A percentile compares a stretch with the other conserved stretches of the same genome.
Conservation (phyloP, 176 grass and related monocot genomes). For the Phyllostachys edulis region DNA sequence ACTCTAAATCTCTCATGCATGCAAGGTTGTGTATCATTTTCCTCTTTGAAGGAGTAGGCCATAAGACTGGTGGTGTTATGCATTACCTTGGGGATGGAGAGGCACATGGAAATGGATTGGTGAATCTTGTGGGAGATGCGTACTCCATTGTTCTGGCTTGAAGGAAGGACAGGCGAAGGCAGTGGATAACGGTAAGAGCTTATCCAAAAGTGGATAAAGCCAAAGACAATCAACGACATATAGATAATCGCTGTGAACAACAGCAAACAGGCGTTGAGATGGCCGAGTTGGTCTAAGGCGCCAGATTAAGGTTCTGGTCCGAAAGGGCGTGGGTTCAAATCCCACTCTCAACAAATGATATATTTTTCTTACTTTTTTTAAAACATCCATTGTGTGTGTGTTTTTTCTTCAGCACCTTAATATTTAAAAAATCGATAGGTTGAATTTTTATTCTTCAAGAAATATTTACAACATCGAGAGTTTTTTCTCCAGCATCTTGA, state of each 20-base stretch:
- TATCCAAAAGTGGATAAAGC: not conserved
- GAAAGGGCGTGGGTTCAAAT: conserved; percentile 84
- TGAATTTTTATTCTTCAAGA: not conserved
- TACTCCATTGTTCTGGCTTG: conserved; percentile 16
- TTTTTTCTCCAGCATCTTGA: not conserved
- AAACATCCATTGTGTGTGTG: too few species aligned
- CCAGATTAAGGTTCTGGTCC: conserved; percentile 67
- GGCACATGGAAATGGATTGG: not conserved
- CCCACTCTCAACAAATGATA: conserved; percentile 37
- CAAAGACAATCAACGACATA: rapidly evolving
- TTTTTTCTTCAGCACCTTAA: too few species aligned
- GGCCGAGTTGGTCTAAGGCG: conserved; percentile 87
- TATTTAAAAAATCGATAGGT: not conserved
- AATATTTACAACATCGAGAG: not conserved
- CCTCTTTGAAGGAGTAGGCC: not conserved
- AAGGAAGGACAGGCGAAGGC: not conserved
- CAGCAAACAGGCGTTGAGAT: conserved; percentile 29
- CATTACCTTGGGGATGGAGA: conserved; percentile 32
- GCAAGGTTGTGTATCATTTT: not conserved
- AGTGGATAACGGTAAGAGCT: not conserved
- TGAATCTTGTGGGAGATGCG: not conserved
- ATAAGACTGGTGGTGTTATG: not conserved
- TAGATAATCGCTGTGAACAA: rapidly evolving
- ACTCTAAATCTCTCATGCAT: not conserved
- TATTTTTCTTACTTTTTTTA: too few species aligned